A percentile compares a stretch with the other conserved stretches of the same genome.
Conservation (phyloP, 1,139 yeast species). For the Kurtzmaniella quercitrusa region DNA sequence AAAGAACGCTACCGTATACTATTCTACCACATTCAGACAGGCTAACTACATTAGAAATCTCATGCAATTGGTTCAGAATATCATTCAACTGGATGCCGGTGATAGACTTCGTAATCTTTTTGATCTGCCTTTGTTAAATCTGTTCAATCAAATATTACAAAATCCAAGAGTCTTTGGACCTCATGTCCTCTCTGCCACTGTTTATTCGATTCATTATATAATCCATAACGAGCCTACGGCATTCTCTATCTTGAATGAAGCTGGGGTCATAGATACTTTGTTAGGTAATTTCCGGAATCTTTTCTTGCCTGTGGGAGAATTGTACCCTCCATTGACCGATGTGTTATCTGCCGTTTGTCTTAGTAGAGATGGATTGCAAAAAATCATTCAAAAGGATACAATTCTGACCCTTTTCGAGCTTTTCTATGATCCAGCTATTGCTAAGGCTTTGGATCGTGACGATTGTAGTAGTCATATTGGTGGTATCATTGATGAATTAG, state of each 20-base stretch:
- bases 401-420: constrained; percentile 49
- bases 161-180: constrained; percentile 67
- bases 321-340: constrained; percentile 65
- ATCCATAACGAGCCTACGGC: constrained; percentile 93
- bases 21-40: constrained; percentile 60
- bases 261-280: constrained; percentile 65
- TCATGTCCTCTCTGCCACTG: constrained; percentile 56
- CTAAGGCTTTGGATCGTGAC: constrained; percentile 37
- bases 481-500: constrained; percentile 70
- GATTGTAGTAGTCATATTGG: constrained; percentile 60
- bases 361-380: constrained; percentile 66
- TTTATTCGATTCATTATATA: constrained; percentile 67
- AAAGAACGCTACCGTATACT: constrained; percentile 47
- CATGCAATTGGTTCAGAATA: constrained; percentile 59
- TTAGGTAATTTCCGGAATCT: constrained; percentile 50
- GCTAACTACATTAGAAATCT: constrained; percentile 53
- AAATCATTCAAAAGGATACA: constrained; percentile 45
- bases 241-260: constrained; percentile 74
- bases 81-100: constrained; percentile 71
- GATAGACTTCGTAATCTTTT: constrained; percentile 81
- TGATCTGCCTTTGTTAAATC: constrained; percentile 70
- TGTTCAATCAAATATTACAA: constrained; percentile 57
- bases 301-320: constrained; percentile 54
- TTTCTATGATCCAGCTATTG: constrained; percentile 44
- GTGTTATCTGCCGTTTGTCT: constrained; percentile 81